phyloP scores from a whole-genome alignment of 148 eudicot species.

The Nyssa sinensis region DNA sequence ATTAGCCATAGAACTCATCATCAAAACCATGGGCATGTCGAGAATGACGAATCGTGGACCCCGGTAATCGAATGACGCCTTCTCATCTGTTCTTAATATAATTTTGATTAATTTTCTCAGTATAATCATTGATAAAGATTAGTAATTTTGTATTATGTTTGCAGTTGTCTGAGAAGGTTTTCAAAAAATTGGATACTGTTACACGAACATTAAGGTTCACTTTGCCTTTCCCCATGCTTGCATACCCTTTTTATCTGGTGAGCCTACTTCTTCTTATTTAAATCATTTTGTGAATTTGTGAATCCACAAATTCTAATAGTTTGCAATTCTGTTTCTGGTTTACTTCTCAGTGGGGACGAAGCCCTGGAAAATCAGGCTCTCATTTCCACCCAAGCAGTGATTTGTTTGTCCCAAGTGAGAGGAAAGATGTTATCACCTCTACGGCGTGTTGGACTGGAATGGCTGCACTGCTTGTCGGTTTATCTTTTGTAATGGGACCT shows the following conservation, averaged over 20 bases:
- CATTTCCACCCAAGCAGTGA: slow-evolving; percentile 53
- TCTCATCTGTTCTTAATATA: not conserved
- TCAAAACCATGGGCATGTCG: slow-evolving; percentile 56
- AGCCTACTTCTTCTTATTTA: slow-evolving; percentile 6
- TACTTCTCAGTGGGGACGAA: slow-evolving; percentile 37
- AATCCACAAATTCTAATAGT: not conserved
- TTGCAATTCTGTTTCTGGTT: not conserved
- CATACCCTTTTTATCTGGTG: slow-evolving; percentile 56
- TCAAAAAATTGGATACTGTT: slow-evolving; percentile 28
- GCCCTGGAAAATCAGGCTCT: slow-evolving; percentile 58
- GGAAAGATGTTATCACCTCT: slow-evolving; percentile 49
- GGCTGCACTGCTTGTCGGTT: slow-evolving; percentile 38
- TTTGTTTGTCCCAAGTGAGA: slow-evolving; percentile 43
- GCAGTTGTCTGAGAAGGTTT: slow-evolving; percentile 48
- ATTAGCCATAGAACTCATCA: slow-evolving; percentile 67
- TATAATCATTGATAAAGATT: not conserved
- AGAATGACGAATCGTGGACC: slow-evolving; percentile 59
- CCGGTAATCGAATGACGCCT: slow-evolving; percentile 37
- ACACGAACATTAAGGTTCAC: slow-evolving; percentile 43
- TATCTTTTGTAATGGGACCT: slow-evolving; percentile 48
- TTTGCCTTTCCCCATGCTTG: slow-evolving; percentile 55
- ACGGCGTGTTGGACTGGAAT: slow-evolving; percentile 51
- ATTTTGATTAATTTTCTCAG: too few species aligned
- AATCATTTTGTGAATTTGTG: not conserved
- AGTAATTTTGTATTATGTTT: not conserved